Conservation (phyloP, 1,284 basidiomycete species). For the Leccinum glutinopallens region DNA sequence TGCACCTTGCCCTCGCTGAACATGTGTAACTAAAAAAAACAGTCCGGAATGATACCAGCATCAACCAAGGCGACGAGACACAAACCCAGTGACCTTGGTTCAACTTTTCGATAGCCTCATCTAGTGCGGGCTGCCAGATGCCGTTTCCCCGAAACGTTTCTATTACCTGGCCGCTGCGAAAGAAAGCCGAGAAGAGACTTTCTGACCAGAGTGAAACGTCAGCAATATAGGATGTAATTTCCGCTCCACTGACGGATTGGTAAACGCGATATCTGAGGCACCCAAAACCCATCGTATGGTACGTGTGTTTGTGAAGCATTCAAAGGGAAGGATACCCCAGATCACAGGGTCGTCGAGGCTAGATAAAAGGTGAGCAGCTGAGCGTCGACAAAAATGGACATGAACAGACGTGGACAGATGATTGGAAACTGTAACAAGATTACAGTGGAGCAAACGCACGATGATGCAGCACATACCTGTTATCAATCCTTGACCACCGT, state of each 20-base stretch:
- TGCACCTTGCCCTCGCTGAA: constrained; percentile 95
- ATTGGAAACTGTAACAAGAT: constrained; percentile 70
- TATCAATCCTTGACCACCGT: constrained; percentile 66
- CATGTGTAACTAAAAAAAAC: too few species aligned
- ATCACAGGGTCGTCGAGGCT: constrained; percentile 77
- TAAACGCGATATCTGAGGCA: constrained; percentile 96
- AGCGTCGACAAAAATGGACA: constrained; percentile 8
- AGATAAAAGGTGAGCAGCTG: constrained; percentile 9
- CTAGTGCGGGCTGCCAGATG: constrained; percentile 87
- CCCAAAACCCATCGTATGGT: constrained; percentile 85
- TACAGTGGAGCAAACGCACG: constrained; percentile 12
- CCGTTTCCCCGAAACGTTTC: constrained; percentile 91
- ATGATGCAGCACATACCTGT: constrained; percentile 56
- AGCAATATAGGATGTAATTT: constrained; percentile 12
- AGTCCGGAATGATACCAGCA: constrained; percentile 10
- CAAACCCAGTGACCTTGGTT: constrained; percentile 84
- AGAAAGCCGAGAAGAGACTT: constrained; percentile 81
- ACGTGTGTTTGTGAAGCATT: constrained; percentile 58
- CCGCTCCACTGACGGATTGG: constrained; percentile 68
- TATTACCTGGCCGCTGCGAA: constrained; percentile 88
- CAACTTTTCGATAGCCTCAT: constrained; percentile 78
- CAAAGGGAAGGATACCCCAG: constrained; percentile 81
- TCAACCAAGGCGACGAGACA: constrained; percentile 7
- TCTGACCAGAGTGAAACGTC: constrained; percentile 39
- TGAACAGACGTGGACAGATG: constrained; percentile 83